These are phyloP conservation scores for Emergomyces africanus DNA, from an alignment of 2,329 filamentous ascomycete species.

Conservation along the genomic window DNA sequence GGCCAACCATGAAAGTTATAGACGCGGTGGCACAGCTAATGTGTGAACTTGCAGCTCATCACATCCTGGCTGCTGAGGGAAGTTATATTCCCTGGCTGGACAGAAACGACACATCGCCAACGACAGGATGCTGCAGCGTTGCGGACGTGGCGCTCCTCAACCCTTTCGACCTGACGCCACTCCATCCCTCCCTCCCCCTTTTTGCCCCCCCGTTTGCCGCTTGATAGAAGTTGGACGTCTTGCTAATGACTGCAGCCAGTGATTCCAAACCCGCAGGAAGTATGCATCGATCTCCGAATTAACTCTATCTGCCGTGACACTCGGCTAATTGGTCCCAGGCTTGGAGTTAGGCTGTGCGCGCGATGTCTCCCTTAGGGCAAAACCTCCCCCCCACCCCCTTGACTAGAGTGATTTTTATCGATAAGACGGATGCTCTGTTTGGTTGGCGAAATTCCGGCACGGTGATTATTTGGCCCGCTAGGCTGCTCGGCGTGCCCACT, in stretches of 20 bases:
- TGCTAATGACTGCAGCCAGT: background rate
- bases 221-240: background rate
- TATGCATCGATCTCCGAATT: background rate
- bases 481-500: background rate
- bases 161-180: background rate
- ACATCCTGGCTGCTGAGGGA: background rate
- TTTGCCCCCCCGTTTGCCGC: background rate
- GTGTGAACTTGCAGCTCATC: slow-evolving; percentile 5
- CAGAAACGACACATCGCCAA: background rate
- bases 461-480: background rate
- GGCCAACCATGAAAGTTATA: background rate
- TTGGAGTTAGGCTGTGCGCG: background rate
- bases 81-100: background rate
- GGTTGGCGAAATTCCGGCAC: background rate
- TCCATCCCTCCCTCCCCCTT: too few species aligned
- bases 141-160: background rate
- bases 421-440: background rate
- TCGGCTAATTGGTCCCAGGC: background rate
- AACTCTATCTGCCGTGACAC: background rate
- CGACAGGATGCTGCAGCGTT: background rate
- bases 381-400: too few species aligned
- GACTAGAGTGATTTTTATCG: background rate
- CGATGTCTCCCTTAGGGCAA: background rate
- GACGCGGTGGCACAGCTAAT: slow-evolving; percentile 3
- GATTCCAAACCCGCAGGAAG: background rate